phyloP scores from a whole-genome alignment of 805 yeast species.

The Kluyveromyces aestuarii region DNA sequence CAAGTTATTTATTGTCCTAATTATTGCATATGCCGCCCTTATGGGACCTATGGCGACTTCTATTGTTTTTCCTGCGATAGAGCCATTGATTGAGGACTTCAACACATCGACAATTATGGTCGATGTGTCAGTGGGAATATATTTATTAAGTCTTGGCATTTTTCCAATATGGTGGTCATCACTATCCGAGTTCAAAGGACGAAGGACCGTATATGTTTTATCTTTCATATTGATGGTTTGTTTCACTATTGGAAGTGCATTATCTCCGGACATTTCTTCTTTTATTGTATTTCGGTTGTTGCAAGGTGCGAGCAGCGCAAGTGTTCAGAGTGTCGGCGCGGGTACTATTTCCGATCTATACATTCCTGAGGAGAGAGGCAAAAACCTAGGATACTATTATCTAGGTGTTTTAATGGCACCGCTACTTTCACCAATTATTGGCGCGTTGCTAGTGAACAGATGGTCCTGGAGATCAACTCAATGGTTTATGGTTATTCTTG shows the following conservation, averaged over 20 bases:
- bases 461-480: conserved; percentile 91
- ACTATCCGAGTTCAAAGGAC: conserved; percentile 64
- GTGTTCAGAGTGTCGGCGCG: conserved; percentile 85
- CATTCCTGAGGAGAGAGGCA: conserved; percentile 58
- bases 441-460: conserved; percentile 59
- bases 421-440: conserved; percentile 66
- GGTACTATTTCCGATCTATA: conserved; percentile 76
- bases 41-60: conserved; percentile 89
- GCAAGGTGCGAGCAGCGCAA: conserved; percentile 74
- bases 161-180: conserved; percentile 89
- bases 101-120: conserved; percentile 51
- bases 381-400: conserved; percentile 72
- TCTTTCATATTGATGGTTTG: conserved; percentile 56
- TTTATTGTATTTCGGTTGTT: conserved; percentile 63
- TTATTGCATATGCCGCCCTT: conserved; percentile 65
- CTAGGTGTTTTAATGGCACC: conserved; percentile 80
- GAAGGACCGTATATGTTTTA: conserved; percentile 62
- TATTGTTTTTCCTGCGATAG: conserved; percentile 70
- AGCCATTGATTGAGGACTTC: conserved; percentile 44
- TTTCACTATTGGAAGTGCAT: conserved; percentile 65
- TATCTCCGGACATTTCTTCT: conserved; percentile 49
- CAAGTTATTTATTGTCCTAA: conserved; percentile 48
- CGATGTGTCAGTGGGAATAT: conserved; percentile 74
- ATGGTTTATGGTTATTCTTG: conserved; percentile 67
- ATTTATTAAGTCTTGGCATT: conserved; percentile 62